Conservation (phyloP, 306 rosid genomes). For the Nissolia schottii region DNA sequence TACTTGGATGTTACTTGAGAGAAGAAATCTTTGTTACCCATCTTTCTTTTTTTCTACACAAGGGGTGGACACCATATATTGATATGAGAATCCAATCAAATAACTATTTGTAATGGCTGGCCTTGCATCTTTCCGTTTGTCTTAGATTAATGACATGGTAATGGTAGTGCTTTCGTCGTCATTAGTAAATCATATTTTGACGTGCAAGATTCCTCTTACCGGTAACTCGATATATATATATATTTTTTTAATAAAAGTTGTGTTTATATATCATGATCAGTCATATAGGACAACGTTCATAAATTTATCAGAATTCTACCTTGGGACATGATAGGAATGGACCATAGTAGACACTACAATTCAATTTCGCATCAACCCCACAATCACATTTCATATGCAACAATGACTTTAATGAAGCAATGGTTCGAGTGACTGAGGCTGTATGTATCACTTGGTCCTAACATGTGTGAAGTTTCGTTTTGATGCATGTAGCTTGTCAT, state of each 20-base stretch:
- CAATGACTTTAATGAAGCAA: not conserved
- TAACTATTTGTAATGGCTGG: constrained; percentile 29
- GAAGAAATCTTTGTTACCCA: constrained; percentile 19
- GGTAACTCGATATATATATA: not conserved
- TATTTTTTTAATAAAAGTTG: too few species aligned
- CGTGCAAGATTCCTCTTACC: not conserved
- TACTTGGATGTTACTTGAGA: constrained; percentile 27
- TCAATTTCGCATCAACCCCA: not conserved
- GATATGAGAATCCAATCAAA: constrained; percentile 28
- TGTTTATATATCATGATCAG: not conserved
- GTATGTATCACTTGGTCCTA: not conserved
- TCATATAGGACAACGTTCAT: not conserved
- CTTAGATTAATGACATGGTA: not conserved
- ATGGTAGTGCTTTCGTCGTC: not conserved
- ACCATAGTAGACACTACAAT: not conserved
- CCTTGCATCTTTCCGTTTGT: not conserved
- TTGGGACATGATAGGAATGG: not conserved
- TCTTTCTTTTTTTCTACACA: constrained; percentile 31
- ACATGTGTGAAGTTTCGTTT: not conserved
- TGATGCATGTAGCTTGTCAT: not conserved
- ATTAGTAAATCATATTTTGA: not conserved
- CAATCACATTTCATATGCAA: not conserved
- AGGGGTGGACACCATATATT: constrained; percentile 32
- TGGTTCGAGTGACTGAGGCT: not conserved
- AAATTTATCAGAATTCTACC: not conserved